Conservation (phyloP, 352 stramenopile genomes). For the Phytophthora pini region DNA sequence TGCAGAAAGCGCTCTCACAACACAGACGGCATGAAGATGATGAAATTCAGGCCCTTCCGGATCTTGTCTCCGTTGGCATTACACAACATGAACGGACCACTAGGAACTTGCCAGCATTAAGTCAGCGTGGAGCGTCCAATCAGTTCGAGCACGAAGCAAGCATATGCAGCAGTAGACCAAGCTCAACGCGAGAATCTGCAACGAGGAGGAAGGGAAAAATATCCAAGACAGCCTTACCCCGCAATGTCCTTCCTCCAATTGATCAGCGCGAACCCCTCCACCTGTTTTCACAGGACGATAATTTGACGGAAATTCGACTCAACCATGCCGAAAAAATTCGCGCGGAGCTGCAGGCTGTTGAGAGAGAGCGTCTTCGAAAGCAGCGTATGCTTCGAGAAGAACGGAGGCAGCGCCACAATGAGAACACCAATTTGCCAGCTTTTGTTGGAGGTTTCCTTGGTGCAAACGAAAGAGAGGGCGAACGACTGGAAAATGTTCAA, state of each 20-base stretch:
- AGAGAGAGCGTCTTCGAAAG: slow-evolving; percentile 56
- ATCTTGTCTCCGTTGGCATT: slow-evolving; percentile 14
- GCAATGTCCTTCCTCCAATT: slow-evolving; percentile 12
- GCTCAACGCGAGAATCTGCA: neutral
- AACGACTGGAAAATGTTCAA: slow-evolving; percentile 7
- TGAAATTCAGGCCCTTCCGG: slow-evolving; percentile 9
- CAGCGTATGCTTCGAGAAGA: slow-evolving; percentile 50
- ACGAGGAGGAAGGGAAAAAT: slow-evolving; percentile 7
- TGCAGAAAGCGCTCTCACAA: neutral
- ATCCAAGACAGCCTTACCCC: neutral
- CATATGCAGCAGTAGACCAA: neutral
- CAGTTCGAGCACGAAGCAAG: slow-evolving; percentile 21
- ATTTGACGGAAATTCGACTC: slow-evolving; percentile 34
- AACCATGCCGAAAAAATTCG: slow-evolving; percentile 52
- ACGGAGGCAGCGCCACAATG: slow-evolving; percentile 39
- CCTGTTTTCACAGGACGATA: slow-evolving; percentile 13
- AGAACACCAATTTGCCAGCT: slow-evolving; percentile 12
- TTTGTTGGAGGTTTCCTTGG: slow-evolving; percentile 17
- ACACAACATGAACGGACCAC: neutral
- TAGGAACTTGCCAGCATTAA: slow-evolving; percentile 4
- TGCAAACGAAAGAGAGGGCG: neutral
- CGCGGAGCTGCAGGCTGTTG: slow-evolving; percentile 42
- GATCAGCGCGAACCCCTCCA: slow-evolving; percentile 9
- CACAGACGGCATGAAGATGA: neutral
- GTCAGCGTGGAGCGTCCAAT: slow-evolving; percentile 11